Base-by-base conservation (phyloP, 768 basidiomycete genomes). In the Polyporus arcularius region DNA sequence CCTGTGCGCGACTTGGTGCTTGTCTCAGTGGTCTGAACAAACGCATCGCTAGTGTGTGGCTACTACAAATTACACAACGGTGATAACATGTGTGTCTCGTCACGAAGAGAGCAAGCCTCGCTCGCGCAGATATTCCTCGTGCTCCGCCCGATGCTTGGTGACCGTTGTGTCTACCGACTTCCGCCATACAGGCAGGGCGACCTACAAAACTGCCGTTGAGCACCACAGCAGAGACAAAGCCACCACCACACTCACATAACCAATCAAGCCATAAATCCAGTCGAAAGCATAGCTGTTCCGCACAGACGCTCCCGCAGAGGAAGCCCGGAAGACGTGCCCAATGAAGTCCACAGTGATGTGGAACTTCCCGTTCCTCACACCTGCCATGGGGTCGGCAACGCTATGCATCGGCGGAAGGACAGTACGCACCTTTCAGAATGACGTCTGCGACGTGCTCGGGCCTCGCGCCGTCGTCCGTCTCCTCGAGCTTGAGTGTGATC, bases 311-410 rank as follows among this genome's bases (percentile, higher is more conserved):
- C 89, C 92, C 18, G 86, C 79, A 0, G 88, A 86, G 7, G 82
- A 85, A 6, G 86, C 80, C 21, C 89, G 80, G 71, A 96, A 89
- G 18, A 94, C 62, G 53, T 79, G 74, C 3, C 86, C 85, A 38
- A 88, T 81, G 31, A 92, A 73, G 66, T 94, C 88, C 26, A 81
- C 84, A 0, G 89, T 85, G 58, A 94, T 93, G 61, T 95, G 90
- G 56, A 82, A 85, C 4, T 90, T 75, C 28, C 87, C 88, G 21
- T 78, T 82, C 65, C 85, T 79, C 11, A 96, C 80, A 28, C 92
- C 92, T 88, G 47, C 26, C 45, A 40, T 26, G 48, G 48, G 55
- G 43, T 58, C 41, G 31, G 35, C 7, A 45, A 16, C 43, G n/a
- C n/a, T 32, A 14, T n/a, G 11, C 14, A 31, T n/a, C 10, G 60